phyloP scores from a whole-genome alignment of 2,329 filamentous ascomycete genomes.

The Colletotrichum cereale region DNA sequence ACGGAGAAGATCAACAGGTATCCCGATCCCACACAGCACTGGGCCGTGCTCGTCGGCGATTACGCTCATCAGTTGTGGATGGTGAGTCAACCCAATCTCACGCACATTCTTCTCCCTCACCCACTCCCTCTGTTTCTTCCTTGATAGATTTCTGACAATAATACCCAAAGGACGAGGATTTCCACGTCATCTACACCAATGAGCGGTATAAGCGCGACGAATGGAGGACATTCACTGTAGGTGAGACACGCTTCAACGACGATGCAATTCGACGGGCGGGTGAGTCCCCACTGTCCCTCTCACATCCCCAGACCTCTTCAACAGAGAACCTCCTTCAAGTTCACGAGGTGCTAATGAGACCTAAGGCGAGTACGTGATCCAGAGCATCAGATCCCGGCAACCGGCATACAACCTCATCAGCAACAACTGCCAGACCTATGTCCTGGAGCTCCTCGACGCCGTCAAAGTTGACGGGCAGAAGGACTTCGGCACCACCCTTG shows the following conservation, averaged over 20 bases:
- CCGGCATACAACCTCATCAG: constrained; percentile 69
- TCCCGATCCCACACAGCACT: constrained; percentile 71
- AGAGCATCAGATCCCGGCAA: constrained; percentile 61
- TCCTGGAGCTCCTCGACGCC: constrained; percentile 64
- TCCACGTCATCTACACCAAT: constrained; percentile 70
- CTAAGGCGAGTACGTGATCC: constrained; percentile 65
- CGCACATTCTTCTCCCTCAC: background rate
- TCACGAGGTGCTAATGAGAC: background rate
- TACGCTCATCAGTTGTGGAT: constrained; percentile 72
- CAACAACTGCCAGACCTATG: constrained; percentile 72
- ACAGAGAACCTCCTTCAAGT: background rate
- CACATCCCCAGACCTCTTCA: background rate
- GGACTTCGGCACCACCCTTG: constrained; percentile 66
- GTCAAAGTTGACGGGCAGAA: constrained; percentile 64
- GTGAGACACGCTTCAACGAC: constrained; percentile 66
- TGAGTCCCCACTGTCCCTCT: constrained; percentile 46
- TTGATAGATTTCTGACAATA: background rate
- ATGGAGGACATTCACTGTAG: constrained; percentile 65
- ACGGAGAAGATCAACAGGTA: constrained; percentile 66
- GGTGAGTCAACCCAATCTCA: constrained; percentile 50
- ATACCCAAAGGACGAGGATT: constrained; percentile 60
- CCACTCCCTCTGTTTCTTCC: background rate
- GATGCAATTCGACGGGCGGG: constrained; percentile 63
- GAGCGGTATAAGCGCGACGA: constrained; percentile 58
- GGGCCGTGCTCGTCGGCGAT: constrained; percentile 69